Evolutionary conservation across 2,329 filamentous ascomycete species (phyloP).

Genomic region (Colletotrichum viniferum): DNA sequence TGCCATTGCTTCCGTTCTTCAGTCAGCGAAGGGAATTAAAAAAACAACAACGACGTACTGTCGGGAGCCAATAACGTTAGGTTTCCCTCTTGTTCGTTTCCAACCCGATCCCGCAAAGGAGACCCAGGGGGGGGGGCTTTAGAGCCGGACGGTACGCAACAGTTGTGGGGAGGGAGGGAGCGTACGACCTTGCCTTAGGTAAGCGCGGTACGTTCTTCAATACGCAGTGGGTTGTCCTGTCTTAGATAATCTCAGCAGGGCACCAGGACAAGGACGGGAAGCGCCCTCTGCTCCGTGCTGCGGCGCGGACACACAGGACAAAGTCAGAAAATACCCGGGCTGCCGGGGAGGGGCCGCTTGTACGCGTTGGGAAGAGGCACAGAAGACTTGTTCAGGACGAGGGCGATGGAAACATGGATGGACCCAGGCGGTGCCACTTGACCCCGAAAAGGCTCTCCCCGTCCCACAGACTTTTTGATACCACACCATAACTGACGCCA

Average conservation of each 20-base stretch:
- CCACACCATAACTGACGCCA: slow-evolving; percentile 15
- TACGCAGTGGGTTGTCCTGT: too few species aligned
- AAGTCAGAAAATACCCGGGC: slow-evolving; percentile 16
- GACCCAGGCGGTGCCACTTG: slow-evolving; percentile 17
- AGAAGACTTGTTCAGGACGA: slow-evolving; percentile 2
- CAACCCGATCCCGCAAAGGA: background rate
- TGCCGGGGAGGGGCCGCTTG: slow-evolving; percentile 13
- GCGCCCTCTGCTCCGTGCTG: background rate
- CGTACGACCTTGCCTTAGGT: background rate
- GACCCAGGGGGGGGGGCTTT: background rate
- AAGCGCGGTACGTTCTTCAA: background rate
- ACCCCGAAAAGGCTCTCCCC: slow-evolving; percentile 18
- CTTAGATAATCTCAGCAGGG: background rate
- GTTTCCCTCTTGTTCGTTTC: slow-evolving; percentile 12
- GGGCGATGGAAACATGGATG: slow-evolving; percentile 9
- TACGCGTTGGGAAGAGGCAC: slow-evolving; percentile 11
- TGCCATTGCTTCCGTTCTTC: background rate
- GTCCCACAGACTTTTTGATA: slow-evolving; percentile 13
- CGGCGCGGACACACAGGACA: background rate
- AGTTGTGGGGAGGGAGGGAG: background rate
- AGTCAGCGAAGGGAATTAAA: background rate
- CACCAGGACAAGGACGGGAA: background rate
- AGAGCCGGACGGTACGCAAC: background rate
- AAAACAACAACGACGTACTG: background rate
- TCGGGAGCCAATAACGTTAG: background rate